Evolutionary conservation across 2,329 filamentous ascomycete species (phyloP), one percentile per base, ranked within the genome.

Genomic region (Fusarium sp.): DNA sequence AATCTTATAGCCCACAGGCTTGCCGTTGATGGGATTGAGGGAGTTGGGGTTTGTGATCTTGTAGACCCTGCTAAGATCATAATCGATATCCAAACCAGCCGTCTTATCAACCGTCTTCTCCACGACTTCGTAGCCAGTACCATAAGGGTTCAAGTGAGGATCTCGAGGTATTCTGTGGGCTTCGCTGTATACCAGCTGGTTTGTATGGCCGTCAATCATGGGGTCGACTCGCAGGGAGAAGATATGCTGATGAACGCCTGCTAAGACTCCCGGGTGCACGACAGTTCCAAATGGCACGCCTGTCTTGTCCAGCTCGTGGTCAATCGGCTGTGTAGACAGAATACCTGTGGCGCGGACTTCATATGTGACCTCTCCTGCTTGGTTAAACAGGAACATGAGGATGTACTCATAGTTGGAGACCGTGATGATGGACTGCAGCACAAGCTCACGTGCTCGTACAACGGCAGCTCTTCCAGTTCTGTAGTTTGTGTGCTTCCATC

Each of bases 401-500:
- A 87, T 82, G 69, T 88, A 93, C 77, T 72, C 69, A 14, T 72
- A 72, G 45, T 72, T 72, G 1, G 70, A 72, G 1, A 92, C 85
- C 0, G 91, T 93, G 76, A 91, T 88, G 78, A 92, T 91, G 75
- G 88, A 91, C 77, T 93, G 91, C 5, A 93, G 79, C 0, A 93
- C 90, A 11, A 93, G 84, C 75, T 91, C 87, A 6, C 91, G 85
- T 58, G 86, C 83, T 12, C 91, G 85, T 6, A 87, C 86, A 1
- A 92, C 87, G 1, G 89, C 87, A 1, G 90, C 89, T 24, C 88
- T 84, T 12, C 85, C 84, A 0, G 90, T 93, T 24, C 91, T 86
- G 80, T 86, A 91, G 81, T 93, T 92, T 9, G 90, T 87, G 80
- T 93, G 91, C 80, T 93, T 93, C 90, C 90, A 93, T n/a, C 88